Percentiles rank a stretch among this genome's conserved stretches.
Conservation (phyloP, 805 yeast genomes). For the Hanseniaspora valbyensis region DNA sequence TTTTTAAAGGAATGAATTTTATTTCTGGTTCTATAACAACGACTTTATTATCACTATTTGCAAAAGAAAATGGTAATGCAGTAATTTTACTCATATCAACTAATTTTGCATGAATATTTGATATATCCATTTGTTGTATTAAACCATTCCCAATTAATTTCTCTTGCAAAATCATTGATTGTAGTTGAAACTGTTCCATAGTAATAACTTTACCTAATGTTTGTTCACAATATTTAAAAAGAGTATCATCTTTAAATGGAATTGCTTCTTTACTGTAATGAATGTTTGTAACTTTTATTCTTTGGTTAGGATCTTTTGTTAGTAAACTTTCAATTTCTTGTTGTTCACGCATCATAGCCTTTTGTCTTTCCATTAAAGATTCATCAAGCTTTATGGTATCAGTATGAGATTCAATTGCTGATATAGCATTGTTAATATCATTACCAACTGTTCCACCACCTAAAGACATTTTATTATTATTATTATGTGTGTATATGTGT, state of each 20-base stretch:
- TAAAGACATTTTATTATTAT: slow-evolving; percentile 9
- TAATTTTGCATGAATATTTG: slow-evolving; percentile 19
- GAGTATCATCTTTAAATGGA: slow-evolving; percentile 18
- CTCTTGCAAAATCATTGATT: slow-evolving; percentile 24
- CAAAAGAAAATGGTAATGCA: slow-evolving; percentile 17
- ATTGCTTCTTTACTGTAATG: slow-evolving; percentile 17
- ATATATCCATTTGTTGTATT: slow-evolving; percentile 21
- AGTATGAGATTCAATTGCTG: slow-evolving; percentile 14
- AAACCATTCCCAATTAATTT: slow-evolving; percentile 26
- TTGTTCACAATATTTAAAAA: slow-evolving; percentile 24
- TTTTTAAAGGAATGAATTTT: slow-evolving; percentile 44
- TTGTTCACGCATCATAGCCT: slow-evolving; percentile 8
- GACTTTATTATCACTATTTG: slow-evolving; percentile 10
- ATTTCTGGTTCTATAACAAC: slow-evolving; percentile 27
- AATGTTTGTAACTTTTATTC: slow-evolving; percentile 23
- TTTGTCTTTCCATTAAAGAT: slow-evolving; percentile 5
- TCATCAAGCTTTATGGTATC: slow-evolving; percentile 7
- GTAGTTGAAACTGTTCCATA: slow-evolving; percentile 22
- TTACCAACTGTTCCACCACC: slow-evolving; percentile 15
- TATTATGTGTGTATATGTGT: too few relatives aligned
- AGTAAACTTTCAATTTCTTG: slow-evolving; percentile 17
- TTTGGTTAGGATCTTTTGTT: slow-evolving; percentile 20
- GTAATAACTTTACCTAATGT: slow-evolving; percentile 24
- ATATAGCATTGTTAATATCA: slow-evolving; percentile 14
- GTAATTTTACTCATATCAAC: slow-evolving; percentile 12